phyloP scores from a whole-genome alignment of 257 asterid genomes.

The Solanum habrochaites region DNA sequence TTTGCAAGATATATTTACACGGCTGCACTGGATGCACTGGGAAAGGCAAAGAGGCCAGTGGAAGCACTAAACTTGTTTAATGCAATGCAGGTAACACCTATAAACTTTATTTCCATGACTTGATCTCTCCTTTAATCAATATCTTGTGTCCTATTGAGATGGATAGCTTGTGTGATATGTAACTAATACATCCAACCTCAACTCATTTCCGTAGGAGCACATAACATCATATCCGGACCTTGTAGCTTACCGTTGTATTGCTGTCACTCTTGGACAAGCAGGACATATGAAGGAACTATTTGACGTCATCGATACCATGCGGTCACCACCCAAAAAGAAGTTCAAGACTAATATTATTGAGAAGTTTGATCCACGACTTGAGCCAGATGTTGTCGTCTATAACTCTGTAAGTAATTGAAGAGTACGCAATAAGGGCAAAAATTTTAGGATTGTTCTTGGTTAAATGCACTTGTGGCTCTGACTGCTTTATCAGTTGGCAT shows the following conservation, averaged over 20 bases:
- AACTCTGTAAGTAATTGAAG: constrained; percentile 58
- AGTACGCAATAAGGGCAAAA: neutral
- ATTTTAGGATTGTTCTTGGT: neutral
- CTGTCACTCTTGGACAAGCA: constrained; percentile 98
- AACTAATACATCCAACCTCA: neutral
- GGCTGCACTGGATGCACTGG: constrained; percentile 82
- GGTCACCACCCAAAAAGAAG: constrained; percentile 77
- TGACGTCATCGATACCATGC: constrained; percentile 84
- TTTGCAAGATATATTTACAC: constrained; percentile 56
- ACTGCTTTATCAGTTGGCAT: neutral
- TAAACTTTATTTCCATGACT: neutral
- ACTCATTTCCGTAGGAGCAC: constrained; percentile 35
- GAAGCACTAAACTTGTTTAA: constrained; percentile 84
- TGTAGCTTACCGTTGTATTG: constrained; percentile 74
- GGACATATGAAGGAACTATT: constrained; percentile 91
- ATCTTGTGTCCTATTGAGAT: neutral
- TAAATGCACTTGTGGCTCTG: neutral
- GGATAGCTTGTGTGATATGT: neutral
- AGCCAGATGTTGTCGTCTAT: constrained; percentile 72
- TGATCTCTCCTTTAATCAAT: neutral
- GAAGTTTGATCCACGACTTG: constrained; percentile 90
- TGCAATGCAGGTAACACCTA: constrained; percentile 60
- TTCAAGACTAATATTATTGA: constrained; percentile 53
- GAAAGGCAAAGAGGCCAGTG: constrained; percentile 85
- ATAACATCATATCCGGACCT: constrained; percentile 78